Conservation (phyloP, 164 flowering plant genomes). For the Pachysandra terminalis region DNA sequence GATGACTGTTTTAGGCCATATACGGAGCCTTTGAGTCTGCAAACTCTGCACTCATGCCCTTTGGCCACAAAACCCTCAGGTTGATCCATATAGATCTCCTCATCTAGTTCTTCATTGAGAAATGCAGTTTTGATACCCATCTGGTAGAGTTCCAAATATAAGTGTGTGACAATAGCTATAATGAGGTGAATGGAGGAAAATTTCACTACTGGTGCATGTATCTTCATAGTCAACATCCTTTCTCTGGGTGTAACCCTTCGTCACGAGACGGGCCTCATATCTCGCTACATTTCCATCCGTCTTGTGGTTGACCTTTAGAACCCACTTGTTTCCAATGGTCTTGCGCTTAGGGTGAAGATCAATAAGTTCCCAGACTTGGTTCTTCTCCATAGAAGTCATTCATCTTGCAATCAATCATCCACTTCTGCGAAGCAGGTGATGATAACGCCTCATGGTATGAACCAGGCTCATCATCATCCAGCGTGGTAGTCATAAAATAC, state of each 20-base stretch:
- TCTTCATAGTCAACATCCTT: conserved; percentile 1
- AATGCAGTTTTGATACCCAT: too few relatives aligned
- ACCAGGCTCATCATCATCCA: not conserved
- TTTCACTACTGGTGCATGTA: not conserved
- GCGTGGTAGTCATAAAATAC: not conserved
- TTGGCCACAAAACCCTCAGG: too few relatives aligned
- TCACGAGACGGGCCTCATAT: not conserved
- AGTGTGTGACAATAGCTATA: not conserved
- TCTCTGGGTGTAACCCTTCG: conserved; percentile 1
- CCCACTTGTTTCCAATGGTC: conserved; percentile 6
- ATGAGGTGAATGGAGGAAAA: not conserved
- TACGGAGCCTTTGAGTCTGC: too few relatives aligned
- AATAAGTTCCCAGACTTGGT: conserved; percentile 5
- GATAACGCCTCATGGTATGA: not conserved
- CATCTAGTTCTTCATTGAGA: not conserved
- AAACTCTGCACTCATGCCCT: too few relatives aligned
- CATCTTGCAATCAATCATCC: conserved; percentile 1
- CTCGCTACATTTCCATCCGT: not conserved
- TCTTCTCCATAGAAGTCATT: not conserved
- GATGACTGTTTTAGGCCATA: too few relatives aligned
- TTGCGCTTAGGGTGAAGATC: not conserved
- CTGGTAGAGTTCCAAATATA: too few relatives aligned
- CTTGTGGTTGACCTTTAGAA: not conserved
- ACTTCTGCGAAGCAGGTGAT: not conserved
- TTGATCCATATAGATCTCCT: conserved; percentile 5